These are phyloP conservation scores for Globisporangium alternatum DNA, from an alignment of 352 stramenopile species.

Conservation along the genomic window DNA sequence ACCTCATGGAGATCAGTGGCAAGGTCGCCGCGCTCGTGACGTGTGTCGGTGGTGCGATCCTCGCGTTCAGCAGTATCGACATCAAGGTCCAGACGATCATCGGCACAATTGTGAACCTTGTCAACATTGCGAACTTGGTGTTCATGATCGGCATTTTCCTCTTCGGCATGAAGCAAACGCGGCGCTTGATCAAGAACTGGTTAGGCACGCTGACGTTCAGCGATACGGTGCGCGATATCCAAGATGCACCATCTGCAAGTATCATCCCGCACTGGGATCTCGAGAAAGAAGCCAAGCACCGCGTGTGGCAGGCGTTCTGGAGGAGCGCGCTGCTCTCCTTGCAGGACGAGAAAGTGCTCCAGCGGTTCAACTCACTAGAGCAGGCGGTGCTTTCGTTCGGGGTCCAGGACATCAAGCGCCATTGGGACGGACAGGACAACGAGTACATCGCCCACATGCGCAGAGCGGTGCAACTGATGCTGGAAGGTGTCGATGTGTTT, in stretches of 20 bases:
- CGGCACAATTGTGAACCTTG: constrained; percentile 34
- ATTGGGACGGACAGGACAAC: constrained; percentile 34
- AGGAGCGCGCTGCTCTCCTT: constrained; percentile 26
- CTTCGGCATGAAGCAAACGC: constrained; percentile 30
- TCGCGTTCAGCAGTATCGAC: constrained; percentile 17
- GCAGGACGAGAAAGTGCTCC: constrained; percentile 21
- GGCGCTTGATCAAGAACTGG: constrained; percentile 35
- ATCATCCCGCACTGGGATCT: constrained; percentile 38
- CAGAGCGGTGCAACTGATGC: constrained; percentile 16
- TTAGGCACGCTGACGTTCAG: constrained; percentile 45
- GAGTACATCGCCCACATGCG: constrained; percentile 29
- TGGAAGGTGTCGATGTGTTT: constrained; percentile 52
- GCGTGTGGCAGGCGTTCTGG: constrained; percentile 58
- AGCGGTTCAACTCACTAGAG: constrained; percentile 30
- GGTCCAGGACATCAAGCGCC: constrained; percentile 29
- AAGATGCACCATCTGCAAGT: constrained; percentile 23
- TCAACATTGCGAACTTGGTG: constrained; percentile 40
- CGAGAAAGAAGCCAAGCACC: constrained; percentile 43
- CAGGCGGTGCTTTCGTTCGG: constrained; percentile 30
- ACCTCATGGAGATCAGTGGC: constrained; percentile 46
- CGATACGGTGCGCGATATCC: constrained; percentile 35
- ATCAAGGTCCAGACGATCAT: constrained; percentile 24
- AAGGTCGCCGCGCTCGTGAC: constrained; percentile 36
- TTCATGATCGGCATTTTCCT: constrained; percentile 38
- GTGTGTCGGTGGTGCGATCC: constrained; percentile 27